These are phyloP conservation scores for rapeseed (Brassica napus) DNA, from an alignment of 345 rosid genomes.

Conservation along the genomic window DNA sequence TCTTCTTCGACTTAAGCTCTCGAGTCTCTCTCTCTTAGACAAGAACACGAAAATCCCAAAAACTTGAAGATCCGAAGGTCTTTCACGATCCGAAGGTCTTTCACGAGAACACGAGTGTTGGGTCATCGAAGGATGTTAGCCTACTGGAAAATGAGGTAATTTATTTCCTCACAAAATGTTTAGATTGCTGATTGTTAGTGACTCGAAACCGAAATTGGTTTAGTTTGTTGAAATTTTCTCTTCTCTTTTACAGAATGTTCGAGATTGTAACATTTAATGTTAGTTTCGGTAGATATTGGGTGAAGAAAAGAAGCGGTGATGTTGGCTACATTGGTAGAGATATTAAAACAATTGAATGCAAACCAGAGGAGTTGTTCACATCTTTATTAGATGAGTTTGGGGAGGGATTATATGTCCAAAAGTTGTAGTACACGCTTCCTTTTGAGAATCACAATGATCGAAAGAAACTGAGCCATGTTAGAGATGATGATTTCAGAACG, in stretches of 20 bases:
- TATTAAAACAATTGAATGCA: not conserved
- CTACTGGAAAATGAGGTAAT: too few relatives aligned
- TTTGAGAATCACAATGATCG: not conserved
- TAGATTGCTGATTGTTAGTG: too few relatives aligned
- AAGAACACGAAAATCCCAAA: too few relatives aligned
- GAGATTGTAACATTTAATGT: not conserved
- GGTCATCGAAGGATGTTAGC: too few relatives aligned
- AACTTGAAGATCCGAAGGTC: too few relatives aligned
- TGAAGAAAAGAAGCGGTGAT: not conserved
- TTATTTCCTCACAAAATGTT: too few relatives aligned
- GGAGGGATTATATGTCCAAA: not conserved
- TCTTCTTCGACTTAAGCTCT: not conserved
- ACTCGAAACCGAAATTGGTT: too few relatives aligned
- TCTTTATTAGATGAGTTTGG: not conserved
- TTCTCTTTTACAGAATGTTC: not conserved
- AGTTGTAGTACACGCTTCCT: not conserved
- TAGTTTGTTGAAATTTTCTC: too few relatives aligned
- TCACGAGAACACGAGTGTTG: too few relatives aligned
- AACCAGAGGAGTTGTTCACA: not conserved
- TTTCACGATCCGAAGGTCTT: too few relatives aligned
- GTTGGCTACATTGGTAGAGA: not conserved
- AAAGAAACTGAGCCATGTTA: not conserved
- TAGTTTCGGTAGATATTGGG: not conserved
- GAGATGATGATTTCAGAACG: not conserved
- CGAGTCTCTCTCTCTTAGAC: not conserved